Conservation (phyloP, 805 yeast genomes). For the Saturnispora bothae region DNA sequence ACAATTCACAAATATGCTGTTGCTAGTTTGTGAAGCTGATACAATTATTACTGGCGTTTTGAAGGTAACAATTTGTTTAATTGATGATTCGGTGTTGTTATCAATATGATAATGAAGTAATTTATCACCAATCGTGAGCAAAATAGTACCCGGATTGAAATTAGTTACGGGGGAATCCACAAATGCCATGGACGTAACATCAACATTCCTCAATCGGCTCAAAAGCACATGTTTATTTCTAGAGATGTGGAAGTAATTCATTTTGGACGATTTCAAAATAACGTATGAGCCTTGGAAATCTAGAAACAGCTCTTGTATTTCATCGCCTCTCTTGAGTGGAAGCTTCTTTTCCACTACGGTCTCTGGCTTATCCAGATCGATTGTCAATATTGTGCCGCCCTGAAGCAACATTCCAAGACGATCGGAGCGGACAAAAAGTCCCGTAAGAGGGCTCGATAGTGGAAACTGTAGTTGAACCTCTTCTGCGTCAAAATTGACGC, state of each 20-base stretch:
- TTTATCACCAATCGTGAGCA: constrained; percentile 42
- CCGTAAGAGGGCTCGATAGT: constrained; percentile 28
- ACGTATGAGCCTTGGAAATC: no score
- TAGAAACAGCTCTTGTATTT: constrained; percentile 30
- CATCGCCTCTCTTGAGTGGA: constrained; percentile 16
- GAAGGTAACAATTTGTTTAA: constrained; percentile 17
- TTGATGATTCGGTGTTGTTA: constrained; percentile 31
- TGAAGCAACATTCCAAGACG: constrained; percentile 41
- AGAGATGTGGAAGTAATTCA: no score
- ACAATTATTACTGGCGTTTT: background rate
- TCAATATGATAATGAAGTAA: constrained; percentile 40
- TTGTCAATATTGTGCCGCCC: constrained; percentile 39
- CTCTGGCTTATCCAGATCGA: constrained; percentile 57
- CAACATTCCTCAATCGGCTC: constrained; percentile 37
- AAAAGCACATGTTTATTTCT: no score
- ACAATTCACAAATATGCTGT: no score
- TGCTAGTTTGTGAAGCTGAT: no score
- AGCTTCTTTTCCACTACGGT: constrained; percentile 36
- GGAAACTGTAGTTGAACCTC: constrained; percentile 28
- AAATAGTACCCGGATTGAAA: constrained; percentile 39
- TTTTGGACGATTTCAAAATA: no score
- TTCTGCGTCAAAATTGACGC: constrained; percentile 18
- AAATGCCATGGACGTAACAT: constrained; percentile 35
- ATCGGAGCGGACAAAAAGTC: constrained; percentile 47
- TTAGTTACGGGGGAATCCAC: no score